phyloP scores from a whole-genome alignment of 331 rosid species.

The Arachis monticola region DNA sequence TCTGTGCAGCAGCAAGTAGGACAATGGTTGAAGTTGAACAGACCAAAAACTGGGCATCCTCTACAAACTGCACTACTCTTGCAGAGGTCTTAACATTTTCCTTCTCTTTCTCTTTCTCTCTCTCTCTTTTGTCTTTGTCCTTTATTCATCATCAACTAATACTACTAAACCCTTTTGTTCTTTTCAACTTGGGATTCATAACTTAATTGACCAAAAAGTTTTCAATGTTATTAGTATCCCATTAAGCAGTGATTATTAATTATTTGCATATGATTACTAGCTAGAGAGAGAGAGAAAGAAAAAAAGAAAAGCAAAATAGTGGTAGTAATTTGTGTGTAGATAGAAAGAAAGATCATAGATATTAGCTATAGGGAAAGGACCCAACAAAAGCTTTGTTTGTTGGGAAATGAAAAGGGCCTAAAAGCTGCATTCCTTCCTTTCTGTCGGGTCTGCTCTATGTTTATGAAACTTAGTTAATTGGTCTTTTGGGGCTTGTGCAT shows the following conservation, averaged over 20 bases:
- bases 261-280: constrained; percentile 51
- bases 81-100: constrained; percentile 56
- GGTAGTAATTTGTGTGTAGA: too few relatives aligned
- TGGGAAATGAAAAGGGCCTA: constrained; percentile 92
- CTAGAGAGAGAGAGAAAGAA: not conserved
- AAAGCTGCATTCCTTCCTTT: constrained; percentile 98
- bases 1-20: constrained; percentile 76
- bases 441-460: constrained; percentile 84
- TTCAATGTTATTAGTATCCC: constrained; percentile 12
- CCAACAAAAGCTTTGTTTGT: constrained; percentile 71
- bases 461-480: constrained; percentile 69
- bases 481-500: constrained; percentile 69
- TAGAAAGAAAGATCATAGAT: constrained; percentile 36
- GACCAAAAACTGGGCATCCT: constrained; percentile 82
- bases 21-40: constrained; percentile 79
- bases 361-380: constrained; percentile 30
- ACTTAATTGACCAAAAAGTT: constrained; percentile 41
- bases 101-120: constrained; percentile 42
- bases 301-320: not conserved
- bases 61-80: constrained; percentile 74
- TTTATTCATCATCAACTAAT: not conserved
- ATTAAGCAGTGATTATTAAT: constrained; percentile 52
- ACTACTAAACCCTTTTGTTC: constrained; percentile 11
- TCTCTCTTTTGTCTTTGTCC: constrained; percentile 26
- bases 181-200: constrained; percentile 32